Evolutionary conservation across 495 filamentous ascomycete genomes (phyloP), one percentile per base, ranked within the genome.

Genomic region (Oleoguttula mirabilis): DNA sequence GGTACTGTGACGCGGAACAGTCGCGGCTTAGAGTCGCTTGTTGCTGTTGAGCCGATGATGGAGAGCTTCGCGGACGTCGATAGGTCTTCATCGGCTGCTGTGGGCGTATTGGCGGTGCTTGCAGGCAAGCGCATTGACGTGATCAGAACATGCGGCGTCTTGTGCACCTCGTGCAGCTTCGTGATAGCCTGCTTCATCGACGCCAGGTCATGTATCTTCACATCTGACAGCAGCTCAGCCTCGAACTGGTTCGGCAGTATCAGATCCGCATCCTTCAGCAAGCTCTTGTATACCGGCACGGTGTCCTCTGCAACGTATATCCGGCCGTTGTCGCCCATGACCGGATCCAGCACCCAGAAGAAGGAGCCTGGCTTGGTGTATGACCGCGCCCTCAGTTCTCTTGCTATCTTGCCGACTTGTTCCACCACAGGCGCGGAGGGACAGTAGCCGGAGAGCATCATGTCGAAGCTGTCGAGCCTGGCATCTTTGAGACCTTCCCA

Each of bases 211-310:
- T 70, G 72, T 51, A 98, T 92, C 48, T 82, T 80, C 45, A 76
- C 73, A 19, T 27, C 43, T 11, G 14, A 32, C 41, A 51, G 25
- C 24, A 45, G 93, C 87, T 96, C 90, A 19, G 84, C 84, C 66
- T 98, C 90, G 56, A 94, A 98, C 56, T 94, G 88, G 60, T 98
- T 98, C 12, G 90, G 90, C 16, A 95, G 61, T 38, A 96, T 92
- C 47, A 98, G 59, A 57, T 98, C 92, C 3, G 90, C 92, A 52
- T 87, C 71, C 16, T 63, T 62, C 30, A 94, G 66, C 35, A 92
- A 65, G 11, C 67, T 70, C 59, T 82, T 86, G 60, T 95, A 98
- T n/a, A 80, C 83, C 0, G 87, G 86, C 23, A 94, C 80, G 2
- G 90, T 84, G 44, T 90, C 84, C 45, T 86, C 76, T 17, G 75